A percentile compares a stretch with the other conserved stretches of the same genome.
Evolutionary conservation across 129 eudicot genomes (phyloP).

Genomic region (sunflower (Helianthus annuus)): DNA sequence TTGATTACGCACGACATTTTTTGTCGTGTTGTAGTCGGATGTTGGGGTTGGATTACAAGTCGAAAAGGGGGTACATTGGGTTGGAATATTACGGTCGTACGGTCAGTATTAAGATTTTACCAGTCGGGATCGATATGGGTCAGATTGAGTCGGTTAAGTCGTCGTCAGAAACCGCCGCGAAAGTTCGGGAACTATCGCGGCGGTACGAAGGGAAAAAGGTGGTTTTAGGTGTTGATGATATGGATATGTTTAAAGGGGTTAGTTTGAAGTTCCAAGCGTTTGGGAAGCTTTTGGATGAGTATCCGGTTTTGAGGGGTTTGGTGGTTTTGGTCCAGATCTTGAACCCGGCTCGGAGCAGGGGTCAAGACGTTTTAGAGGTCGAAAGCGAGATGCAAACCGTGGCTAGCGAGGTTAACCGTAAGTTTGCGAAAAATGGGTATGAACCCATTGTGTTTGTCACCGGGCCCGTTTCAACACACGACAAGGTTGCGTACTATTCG

Average conservation of each 20-base stretch:
- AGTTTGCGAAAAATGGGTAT: constrained; percentile 49
- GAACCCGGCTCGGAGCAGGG: constrained; percentile 80
- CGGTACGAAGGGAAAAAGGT: constrained; percentile 54
- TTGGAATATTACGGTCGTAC: constrained; percentile 86
- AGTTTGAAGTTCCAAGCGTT: constrained; percentile 78
- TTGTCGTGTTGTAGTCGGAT: constrained; percentile 82
- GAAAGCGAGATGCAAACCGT: constrained; percentile 54
- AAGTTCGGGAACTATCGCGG: constrained; percentile 45
- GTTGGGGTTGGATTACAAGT: constrained; percentile 83
- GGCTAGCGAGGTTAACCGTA: constrained; percentile 57
- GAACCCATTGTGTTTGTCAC: constrained; percentile 71
- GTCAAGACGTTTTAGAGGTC: constrained; percentile 68
- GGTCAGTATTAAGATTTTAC: constrained; percentile 70
- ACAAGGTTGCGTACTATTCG: constrained; percentile 68
- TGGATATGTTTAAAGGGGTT: constrained; percentile 90
- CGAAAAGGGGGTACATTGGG: constrained; percentile 86
- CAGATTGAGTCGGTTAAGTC: constrained; percentile 60
- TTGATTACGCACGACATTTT: constrained; percentile 94
- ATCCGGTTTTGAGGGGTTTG: constrained; percentile 44
- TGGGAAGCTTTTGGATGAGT: constrained; percentile 57
- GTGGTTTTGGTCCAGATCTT: constrained; percentile 74
- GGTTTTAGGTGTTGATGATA: constrained; percentile 87
- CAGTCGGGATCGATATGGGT: constrained; percentile 83
- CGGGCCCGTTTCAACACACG: constrained; percentile 66
- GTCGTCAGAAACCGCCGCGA: constrained; percentile 37